Evolutionary conservation across 345 rosid genomes (phyloP).

Genomic region (Durio zibethinus): DNA sequence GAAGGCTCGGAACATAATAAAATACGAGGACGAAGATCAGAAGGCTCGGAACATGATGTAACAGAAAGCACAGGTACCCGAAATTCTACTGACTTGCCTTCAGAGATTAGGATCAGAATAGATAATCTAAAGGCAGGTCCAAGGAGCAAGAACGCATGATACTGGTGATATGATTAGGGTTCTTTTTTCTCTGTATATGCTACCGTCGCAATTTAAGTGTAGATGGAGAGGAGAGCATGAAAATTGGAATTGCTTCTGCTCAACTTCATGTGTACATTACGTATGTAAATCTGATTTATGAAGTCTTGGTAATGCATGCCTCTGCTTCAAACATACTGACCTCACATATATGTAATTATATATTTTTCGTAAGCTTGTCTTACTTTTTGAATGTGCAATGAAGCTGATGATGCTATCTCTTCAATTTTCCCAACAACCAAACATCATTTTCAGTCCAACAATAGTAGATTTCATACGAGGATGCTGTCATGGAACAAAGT

Average conservation of each 20-base stretch:
- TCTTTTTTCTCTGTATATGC: neutral
- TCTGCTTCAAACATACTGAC: neutral
- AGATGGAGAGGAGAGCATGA: constrained; percentile 7
- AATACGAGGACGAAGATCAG: constrained; percentile 35
- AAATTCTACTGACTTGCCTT: constrained; percentile 23
- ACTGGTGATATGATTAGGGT: neutral
- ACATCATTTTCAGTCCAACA: too few species aligned
- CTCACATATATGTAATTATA: neutral
- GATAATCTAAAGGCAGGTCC: constrained; percentile 36
- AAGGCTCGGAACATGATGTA: constrained; percentile 9
- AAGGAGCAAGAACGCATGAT: constrained; percentile 30
- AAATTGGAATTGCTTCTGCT: neutral
- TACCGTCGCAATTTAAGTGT: neutral
- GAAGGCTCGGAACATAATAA: constrained; percentile 63
- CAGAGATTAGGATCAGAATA: constrained; percentile 34
- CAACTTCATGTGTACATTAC: constrained; percentile 7
- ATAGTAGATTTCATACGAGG: neutral
- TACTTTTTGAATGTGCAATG: neutral
- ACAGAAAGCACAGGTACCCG: constrained; percentile 23
- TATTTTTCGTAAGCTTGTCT: too few species aligned
- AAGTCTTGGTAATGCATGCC: neutral
- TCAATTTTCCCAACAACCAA: too few species aligned
- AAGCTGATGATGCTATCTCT: neutral
- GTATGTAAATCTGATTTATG: constrained; percentile 3
- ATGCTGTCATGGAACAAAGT: neutral